These are phyloP conservation scores for Candida gorgasii DNA, from an alignment of 805 yeast genomes.

Conservation along the genomic window DNA sequence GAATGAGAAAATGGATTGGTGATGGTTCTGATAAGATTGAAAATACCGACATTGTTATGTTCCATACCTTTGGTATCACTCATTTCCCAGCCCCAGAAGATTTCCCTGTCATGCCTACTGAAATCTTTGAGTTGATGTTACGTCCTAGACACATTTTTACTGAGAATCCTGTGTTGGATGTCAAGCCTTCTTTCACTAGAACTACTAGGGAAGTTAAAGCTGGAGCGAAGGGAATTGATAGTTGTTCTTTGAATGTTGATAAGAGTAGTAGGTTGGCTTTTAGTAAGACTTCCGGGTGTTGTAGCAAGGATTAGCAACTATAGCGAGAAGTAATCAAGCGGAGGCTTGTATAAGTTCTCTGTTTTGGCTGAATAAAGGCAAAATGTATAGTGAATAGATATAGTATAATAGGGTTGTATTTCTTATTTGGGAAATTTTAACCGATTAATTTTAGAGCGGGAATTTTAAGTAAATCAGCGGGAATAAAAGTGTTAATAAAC, in stretches of 20 bases:
- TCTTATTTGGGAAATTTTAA: no score
- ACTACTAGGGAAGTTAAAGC: constrained; percentile 42
- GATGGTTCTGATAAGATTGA: constrained; percentile 59
- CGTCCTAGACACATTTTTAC: constrained; percentile 80
- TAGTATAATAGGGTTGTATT: no score
- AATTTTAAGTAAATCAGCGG: no score
- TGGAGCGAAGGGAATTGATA: constrained; percentile 33
- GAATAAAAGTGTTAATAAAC: no score
- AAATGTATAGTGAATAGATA: no score
- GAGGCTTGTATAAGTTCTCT: no score
- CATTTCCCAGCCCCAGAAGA: constrained; percentile 90
- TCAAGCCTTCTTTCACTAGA: constrained; percentile 58
- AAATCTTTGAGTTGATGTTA: constrained; percentile 70
- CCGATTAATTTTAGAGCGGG: no score
- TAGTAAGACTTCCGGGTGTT: constrained; percentile 27
- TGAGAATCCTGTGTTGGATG: constrained; percentile 76
- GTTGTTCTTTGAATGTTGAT: constrained; percentile 39
- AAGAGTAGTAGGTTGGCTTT: constrained; percentile 43
- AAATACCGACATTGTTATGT: constrained; percentile 70
- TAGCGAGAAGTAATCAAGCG: no score
- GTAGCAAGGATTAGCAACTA: no score
- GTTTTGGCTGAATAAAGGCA: no score
- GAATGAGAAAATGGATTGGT: constrained; percentile 70
- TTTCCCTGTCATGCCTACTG: constrained; percentile 88
- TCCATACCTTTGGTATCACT: constrained; percentile 82